Evolutionary conservation across 805 yeast genomes (phyloP).

Genomic region (Candida cerambycidarum): DNA sequence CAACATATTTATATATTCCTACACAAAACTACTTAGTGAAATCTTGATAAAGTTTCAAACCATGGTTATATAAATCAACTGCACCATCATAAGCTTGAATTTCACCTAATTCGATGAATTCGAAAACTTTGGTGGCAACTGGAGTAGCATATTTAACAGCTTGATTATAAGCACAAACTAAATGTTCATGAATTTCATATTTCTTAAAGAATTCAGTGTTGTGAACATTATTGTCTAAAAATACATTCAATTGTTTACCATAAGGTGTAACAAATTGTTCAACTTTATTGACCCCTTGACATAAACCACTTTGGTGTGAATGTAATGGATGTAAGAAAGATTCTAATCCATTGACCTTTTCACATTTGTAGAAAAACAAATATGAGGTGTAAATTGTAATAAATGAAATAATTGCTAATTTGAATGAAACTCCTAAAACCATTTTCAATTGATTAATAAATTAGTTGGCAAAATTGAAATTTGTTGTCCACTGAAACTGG

Average conservation of each 20-base stretch:
- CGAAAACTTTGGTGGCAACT: conserved; percentile 29
- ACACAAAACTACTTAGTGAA: conserved; percentile 14
- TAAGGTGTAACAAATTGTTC: conserved; percentile 32
- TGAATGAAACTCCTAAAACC: conserved; percentile 11
- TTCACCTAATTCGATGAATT: conserved; percentile 35
- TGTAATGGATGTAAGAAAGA: conserved; percentile 38
- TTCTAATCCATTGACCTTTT: conserved; percentile 29
- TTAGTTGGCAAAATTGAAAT: conserved; percentile 5
- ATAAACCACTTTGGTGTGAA: conserved; percentile 34
- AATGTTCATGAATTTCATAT: conserved; percentile 30
- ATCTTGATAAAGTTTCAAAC: conserved; percentile 20
- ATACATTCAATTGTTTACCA: conserved; percentile 22
- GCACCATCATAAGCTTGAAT: conserved; percentile 27
- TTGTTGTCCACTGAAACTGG: conserved; percentile 6
- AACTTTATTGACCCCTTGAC: conserved; percentile 33
- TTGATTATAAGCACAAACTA: conserved; percentile 18
- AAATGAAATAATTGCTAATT: conserved; percentile 20
- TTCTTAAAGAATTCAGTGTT: conserved; percentile 35
- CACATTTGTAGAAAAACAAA: conserved; percentile 42
- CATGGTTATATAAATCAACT: conserved; percentile 19
- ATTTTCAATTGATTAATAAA: conserved; percentile 6
- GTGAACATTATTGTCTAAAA: conserved; percentile 38
- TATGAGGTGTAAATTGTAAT: conserved; percentile 35
- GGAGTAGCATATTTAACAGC: conserved; percentile 27
- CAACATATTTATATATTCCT: conserved; percentile 1